Percentiles rank a stretch among this genome's conserved stretches.
Conservation (phyloP, 768 basidiomycete genomes). For the Sporobolomyces roseus region DNA sequence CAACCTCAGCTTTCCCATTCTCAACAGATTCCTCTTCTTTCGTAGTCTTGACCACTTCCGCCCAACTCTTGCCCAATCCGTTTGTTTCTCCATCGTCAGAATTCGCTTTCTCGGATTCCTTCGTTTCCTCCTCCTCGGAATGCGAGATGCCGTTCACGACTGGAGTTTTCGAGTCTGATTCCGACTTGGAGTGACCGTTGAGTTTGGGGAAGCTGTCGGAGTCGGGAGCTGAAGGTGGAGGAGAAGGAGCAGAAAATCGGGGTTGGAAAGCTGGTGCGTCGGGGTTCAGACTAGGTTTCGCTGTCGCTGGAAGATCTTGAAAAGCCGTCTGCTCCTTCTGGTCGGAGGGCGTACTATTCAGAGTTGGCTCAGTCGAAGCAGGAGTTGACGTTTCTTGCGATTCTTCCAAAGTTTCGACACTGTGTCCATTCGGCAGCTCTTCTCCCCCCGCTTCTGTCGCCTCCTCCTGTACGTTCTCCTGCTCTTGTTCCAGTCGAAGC, state of each 20-base stretch:
- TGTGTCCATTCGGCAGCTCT: background rate
- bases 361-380: no score
- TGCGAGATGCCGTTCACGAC: background rate
- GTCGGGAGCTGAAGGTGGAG: background rate
- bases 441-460: background rate
- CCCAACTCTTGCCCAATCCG: slow-evolving; percentile 33
- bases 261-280: slow-evolving; percentile 26
- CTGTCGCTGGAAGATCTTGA: no score
- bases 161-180: background rate
- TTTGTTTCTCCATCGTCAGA: background rate
- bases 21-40: background rate
- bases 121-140: no score
- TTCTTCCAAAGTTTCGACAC: background rate
- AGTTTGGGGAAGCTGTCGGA: slow-evolving; percentile 4
- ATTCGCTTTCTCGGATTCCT: background rate
- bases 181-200: background rate
- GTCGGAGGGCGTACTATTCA: background rate
- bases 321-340: background rate
- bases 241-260: slow-evolving; percentile 1
- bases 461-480: background rate
- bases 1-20: background rate
- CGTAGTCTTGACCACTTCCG: slow-evolving; percentile 17
- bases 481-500: slow-evolving; percentile 5
- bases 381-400: background rate
- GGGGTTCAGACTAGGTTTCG: slow-evolving; percentile 20